Base-by-base conservation (phyloP, 257 asterid species). In the Fraxinus anomala region DNA sequence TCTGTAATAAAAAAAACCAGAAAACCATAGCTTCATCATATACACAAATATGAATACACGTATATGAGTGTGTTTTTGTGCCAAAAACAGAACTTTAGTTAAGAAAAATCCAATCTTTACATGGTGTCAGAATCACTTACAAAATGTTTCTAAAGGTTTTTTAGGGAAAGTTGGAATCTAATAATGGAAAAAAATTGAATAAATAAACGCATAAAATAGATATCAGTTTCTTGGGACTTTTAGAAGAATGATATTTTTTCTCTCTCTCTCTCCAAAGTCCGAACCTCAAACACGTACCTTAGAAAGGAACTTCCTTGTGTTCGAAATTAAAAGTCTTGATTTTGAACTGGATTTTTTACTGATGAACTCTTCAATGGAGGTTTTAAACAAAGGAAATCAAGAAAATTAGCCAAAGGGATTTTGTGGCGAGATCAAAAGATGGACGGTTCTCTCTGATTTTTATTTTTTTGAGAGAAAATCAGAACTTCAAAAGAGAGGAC, bases 201-300 rank as follows among this genome's bases (percentile, higher is more conserved):
- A 17, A 66, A 73, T 39, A 31, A 75, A 70, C 26, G 19, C 39
- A 7, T 19, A 44, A 42, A 51, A 69, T 47, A 68, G 69, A 77
- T 23, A 31, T 1, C 42, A 71, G 54, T 13, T 44, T 44, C 5
- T 13, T n/a, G 33, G 70, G 33, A 63, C 39, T 19, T 76, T 47
- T 33, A 26, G 26, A 17, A 51, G 44, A 40, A 72, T 47, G 14
- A 54, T 24, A 13, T 21, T 40, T 24, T 21, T 12, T 40, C 2
- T 2, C 13, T 9, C 13, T 51, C 40, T 31, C 33, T 31, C 33
- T 31, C 33, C 33, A 31, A 3, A 31, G 33, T 31, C 33, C 59
- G 40, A 56, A 26, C 65, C 80, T 51, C 66, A 74, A 71, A 73
- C 77, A 73, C 54, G 80, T 70, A 83, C 87, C 87, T 79, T 21